phyloP scores from a whole-genome alignment of 2,329 filamentous ascomycete species.

The Mariannaea elegans region DNA sequence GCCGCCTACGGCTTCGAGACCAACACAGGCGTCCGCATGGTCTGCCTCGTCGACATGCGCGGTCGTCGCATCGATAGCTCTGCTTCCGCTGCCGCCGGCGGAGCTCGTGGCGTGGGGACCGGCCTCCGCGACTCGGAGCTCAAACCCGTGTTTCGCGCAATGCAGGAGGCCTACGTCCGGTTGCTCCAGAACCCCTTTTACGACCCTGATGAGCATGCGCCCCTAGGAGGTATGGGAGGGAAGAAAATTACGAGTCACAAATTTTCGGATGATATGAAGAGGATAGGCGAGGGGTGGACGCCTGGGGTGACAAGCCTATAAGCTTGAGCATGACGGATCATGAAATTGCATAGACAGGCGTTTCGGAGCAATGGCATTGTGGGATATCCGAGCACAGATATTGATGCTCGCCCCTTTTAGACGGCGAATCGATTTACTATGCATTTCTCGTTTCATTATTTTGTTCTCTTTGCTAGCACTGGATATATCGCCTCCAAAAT shows the following conservation, averaged over 20 bases:
- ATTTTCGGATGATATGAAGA: slow-evolving; percentile 84
- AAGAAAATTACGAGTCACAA: slow-evolving; percentile 81
- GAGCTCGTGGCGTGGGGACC: slow-evolving; percentile 54
- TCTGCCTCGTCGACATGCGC: slow-evolving; percentile 91
- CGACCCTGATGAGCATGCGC: slow-evolving; percentile 83
- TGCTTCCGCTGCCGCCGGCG: not conserved
- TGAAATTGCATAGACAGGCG: slow-evolving; percentile 36
- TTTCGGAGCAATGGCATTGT: slow-evolving; percentile 37
- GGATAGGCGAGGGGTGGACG: slow-evolving; percentile 86
- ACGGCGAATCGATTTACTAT: not conserved
- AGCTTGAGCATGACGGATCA: slow-evolving; percentile 35
- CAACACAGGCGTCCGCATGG: slow-evolving; percentile 91
- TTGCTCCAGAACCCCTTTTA: slow-evolving; percentile 96
- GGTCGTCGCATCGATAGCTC: slow-evolving; percentile 64
- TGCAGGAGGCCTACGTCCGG: slow-evolving; percentile 91
- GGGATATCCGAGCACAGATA: slow-evolving; percentile 37
- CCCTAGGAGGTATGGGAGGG: slow-evolving; percentile 61
- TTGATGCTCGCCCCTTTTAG: not conserved
- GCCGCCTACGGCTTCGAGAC: slow-evolving; percentile 97
- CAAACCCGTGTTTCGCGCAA: slow-evolving; percentile 87
- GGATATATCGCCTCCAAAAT: not conserved
- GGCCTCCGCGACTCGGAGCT: slow-evolving; percentile 87
- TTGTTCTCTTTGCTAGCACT: not conserved
- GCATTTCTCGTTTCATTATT: slow-evolving; percentile 1
- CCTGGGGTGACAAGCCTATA: slow-evolving; percentile 73